These are phyloP conservation scores for Colletotrichum spinosum DNA, from an alignment of 2,329 filamentous ascomycete species.

Conservation along the genomic window DNA sequence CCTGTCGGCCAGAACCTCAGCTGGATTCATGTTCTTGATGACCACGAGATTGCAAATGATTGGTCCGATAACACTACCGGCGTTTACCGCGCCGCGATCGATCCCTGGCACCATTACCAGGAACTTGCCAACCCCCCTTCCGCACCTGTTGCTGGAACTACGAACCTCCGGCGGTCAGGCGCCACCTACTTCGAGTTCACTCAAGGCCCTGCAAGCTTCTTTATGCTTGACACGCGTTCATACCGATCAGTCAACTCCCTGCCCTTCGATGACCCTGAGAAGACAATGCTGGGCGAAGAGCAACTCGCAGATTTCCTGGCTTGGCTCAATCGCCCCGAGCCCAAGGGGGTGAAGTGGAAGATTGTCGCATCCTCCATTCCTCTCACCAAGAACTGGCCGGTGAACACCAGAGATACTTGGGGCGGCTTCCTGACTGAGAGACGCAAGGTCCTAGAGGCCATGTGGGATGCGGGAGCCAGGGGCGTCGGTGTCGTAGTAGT, in stretches of 20 bases:
- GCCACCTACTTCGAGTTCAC: slow-evolving; percentile 91
- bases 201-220: slow-evolving; percentile 92
- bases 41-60: slow-evolving; percentile 96
- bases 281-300: slow-evolving; percentile 86
- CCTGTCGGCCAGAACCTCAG: slow-evolving; percentile 82
- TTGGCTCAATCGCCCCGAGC: slow-evolving; percentile 80
- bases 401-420: slow-evolving; percentile 93
- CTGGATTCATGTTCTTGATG: slow-evolving; percentile 97
- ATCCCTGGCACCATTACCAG: slow-evolving; percentile 91
- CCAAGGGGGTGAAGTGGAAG: slow-evolving; percentile 89
- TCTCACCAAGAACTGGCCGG: slow-evolving; percentile 97
- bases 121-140: slow-evolving; percentile 83
- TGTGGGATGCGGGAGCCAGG: slow-evolving; percentile 86
- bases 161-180: slow-evolving; percentile 54
- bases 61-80: slow-evolving; percentile 87
- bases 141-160: slow-evolving; percentile 62
- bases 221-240: slow-evolving; percentile 91
- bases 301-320: slow-evolving; percentile 84
- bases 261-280: slow-evolving; percentile 71
- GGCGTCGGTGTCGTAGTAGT: slow-evolving; percentile 85
- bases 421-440: slow-evolving; percentile 90
- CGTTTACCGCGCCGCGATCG: slow-evolving; percentile 81
- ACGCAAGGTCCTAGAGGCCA: slow-evolving; percentile 82
- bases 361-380: slow-evolving; percentile 90
- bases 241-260: slow-evolving; percentile 79